A percentile compares a stretch with the other conserved stretches of the same genome.
Evolutionary conservation across 371 early-diverging fungal genomes (phyloP).

Genomic region (Thermomucor indicae-seudaticae): DNA sequence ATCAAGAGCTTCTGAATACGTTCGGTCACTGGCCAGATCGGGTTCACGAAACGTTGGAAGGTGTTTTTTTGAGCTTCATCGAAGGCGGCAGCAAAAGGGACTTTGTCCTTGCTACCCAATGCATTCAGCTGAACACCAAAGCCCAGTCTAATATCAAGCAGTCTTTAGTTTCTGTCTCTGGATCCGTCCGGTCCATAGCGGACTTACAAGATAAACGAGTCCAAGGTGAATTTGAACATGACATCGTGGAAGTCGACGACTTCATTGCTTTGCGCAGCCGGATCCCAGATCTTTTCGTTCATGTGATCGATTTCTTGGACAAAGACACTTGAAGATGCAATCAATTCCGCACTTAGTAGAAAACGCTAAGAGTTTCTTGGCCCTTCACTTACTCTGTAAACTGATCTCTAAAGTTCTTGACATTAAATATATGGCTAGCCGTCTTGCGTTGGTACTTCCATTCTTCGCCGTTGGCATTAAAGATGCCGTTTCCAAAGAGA

Average conservation of each 20-base stretch:
- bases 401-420: slow-evolving; percentile 67
- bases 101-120: slow-evolving; percentile 19
- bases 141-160: slow-evolving; percentile 28
- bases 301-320: slow-evolving; percentile 35
- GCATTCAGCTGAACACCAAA: slow-evolving; percentile 40
- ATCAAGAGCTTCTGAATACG: slow-evolving; percentile 4
- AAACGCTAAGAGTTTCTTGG: not conserved
- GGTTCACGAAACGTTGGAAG: slow-evolving; percentile 38
- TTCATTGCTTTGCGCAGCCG: slow-evolving; percentile 22
- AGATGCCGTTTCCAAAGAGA: slow-evolving; percentile 72
- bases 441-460: slow-evolving; percentile 71
- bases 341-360: not conserved
- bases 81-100: slow-evolving; percentile 54
- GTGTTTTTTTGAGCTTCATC: slow-evolving; percentile 39
- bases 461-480: slow-evolving; percentile 60
- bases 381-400: slow-evolving; percentile 40
- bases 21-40: slow-evolving; percentile 32
- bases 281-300: slow-evolving; percentile 19
- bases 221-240: slow-evolving; percentile 45
- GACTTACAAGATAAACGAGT: slow-evolving; percentile 47
- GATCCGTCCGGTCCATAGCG: not conserved
- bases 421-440: slow-evolving; percentile 66
- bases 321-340: slow-evolving; percentile 28
- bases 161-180: not conserved
- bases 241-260: slow-evolving; percentile 35